phyloP scores from a whole-genome alignment of 495 filamentous ascomycete genomes.

The Penicillium odoratum region DNA sequence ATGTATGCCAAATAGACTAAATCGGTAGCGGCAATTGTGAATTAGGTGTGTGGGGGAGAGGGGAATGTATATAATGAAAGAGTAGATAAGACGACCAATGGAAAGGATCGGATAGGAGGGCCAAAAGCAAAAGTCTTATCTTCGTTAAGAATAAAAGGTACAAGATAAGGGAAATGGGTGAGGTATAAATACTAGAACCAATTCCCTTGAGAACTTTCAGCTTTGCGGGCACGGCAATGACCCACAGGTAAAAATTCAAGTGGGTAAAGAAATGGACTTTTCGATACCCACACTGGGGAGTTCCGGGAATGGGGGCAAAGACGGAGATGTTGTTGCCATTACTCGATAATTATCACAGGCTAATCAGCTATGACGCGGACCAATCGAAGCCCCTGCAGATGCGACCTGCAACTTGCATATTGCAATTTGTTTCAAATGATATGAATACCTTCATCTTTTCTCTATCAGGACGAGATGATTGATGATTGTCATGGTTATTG shows the following conservation, averaged over 20 bases:
- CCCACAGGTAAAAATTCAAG: constrained; percentile 11
- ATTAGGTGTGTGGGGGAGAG: not conserved
- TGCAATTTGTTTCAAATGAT: too few species aligned
- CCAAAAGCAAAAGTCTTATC: constrained; percentile 4
- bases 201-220: not conserved
- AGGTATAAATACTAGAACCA: constrained; percentile 27
- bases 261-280: not conserved
- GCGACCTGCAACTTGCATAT: not conserved
- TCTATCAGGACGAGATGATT: constrained; percentile 11
- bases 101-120: constrained; percentile 4
- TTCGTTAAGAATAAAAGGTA: not conserved
- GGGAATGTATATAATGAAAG: constrained; percentile 5
- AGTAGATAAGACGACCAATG: constrained; percentile 16
- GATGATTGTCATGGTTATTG: not conserved
- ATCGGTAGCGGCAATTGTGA: constrained; percentile 4
- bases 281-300: constrained; percentile 13
- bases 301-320: constrained; percentile 8
- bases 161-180: constrained; percentile 21
- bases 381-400: constrained; percentile 9
- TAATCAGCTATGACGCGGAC: constrained; percentile 10
- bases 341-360: constrained; percentile 25
- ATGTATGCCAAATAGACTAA: not conserved
- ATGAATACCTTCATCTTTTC: constrained; percentile 23
- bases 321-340: constrained; percentile 14
- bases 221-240: constrained; percentile 4